A percentile compares a stretch with the other conserved stretches of the same genome.
phyloP scores from a whole-genome alignment of 768 basidiomycete species.

The Filobasidium floriforme region DNA sequence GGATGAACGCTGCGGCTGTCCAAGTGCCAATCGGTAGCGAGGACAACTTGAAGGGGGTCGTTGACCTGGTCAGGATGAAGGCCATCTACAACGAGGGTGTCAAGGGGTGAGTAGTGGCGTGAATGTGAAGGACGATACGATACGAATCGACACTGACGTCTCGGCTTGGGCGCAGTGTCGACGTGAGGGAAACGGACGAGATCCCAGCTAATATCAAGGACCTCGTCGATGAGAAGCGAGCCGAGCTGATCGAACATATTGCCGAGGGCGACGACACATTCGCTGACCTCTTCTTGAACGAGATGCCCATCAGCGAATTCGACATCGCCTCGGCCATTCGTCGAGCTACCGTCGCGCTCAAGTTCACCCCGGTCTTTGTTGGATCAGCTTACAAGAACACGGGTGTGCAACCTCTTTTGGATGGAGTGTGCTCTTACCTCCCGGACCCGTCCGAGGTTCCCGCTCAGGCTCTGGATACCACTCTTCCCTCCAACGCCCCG shows the following conservation, averaged over 20 bases:
- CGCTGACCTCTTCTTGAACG: conserved; percentile 82
- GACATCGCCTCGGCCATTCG: conserved; percentile 80
- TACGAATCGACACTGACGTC: not conserved
- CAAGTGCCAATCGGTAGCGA: conserved; percentile 92
- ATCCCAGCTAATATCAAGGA: conserved; percentile 70
- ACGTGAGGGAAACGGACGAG: conserved; percentile 73
- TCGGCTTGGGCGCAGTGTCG: conserved; percentile 50
- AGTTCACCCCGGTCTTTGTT: conserved; percentile 92
- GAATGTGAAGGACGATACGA: not conserved
- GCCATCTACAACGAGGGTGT: conserved; percentile 87
- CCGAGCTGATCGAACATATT: conserved; percentile 85
- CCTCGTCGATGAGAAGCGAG: conserved; percentile 72
- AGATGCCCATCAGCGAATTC: conserved; percentile 61
- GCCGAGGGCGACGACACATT: conserved; percentile 94
- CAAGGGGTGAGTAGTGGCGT: conserved; percentile 62
- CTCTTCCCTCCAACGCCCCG: conserved; percentile 52
- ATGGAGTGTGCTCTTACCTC: conserved; percentile 91
- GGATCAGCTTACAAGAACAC: conserved; percentile 98
- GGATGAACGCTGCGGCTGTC: conserved; percentile 86
- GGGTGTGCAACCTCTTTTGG: conserved; percentile 83
- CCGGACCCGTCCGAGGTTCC: conserved; percentile 75
- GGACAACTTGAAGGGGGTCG: conserved; percentile 76
- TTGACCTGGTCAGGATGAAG: conserved; percentile 91
- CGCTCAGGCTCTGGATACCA: conserved; percentile 72
- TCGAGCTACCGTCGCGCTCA: conserved; percentile 75